Evolutionary conservation across 1,139 yeast species (phyloP).

Genomic region (Blastobotrys illinoisensis): DNA sequence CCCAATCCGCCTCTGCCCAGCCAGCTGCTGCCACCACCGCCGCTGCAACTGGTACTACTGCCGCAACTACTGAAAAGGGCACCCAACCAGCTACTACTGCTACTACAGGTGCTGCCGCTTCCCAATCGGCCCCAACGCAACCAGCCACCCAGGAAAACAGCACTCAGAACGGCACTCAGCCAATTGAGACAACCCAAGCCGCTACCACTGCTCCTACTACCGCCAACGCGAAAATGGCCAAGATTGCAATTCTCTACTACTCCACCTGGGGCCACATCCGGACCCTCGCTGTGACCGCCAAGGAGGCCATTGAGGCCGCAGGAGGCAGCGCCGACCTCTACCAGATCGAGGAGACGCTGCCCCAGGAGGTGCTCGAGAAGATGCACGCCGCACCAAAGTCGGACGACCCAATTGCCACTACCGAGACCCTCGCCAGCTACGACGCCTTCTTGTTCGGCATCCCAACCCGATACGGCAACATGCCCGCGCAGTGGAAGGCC

Average conservation of each 20-base stretch:
- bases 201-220: background rate
- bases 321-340: constrained; percentile 63
- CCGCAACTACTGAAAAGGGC: too few species aligned
- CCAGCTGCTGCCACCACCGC: background rate
- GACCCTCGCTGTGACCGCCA: constrained; percentile 60
- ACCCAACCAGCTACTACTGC: too few species aligned
- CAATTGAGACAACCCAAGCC: too few species aligned
- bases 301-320: constrained; percentile 65
- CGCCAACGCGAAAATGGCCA: constrained; percentile 36
- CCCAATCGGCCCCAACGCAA: too few species aligned
- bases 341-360: constrained; percentile 77
- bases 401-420: constrained; percentile 54
- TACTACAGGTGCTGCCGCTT: too few species aligned
- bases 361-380: constrained; percentile 52
- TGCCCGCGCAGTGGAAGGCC: constrained; percentile 75
- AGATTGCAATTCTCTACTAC: constrained; percentile 68
- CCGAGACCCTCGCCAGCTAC: constrained; percentile 53
- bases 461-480: constrained; percentile 79
- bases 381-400: constrained; percentile 68
- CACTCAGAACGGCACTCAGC: too few species aligned
- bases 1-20: background rate
- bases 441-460: constrained; percentile 77
- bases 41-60: too few species aligned
- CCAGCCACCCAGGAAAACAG: too few species aligned
- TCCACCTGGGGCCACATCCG: constrained; percentile 78